Conservation (phyloP, 352 stramenopile species). For the Thraustochytrium sp. region DNA sequence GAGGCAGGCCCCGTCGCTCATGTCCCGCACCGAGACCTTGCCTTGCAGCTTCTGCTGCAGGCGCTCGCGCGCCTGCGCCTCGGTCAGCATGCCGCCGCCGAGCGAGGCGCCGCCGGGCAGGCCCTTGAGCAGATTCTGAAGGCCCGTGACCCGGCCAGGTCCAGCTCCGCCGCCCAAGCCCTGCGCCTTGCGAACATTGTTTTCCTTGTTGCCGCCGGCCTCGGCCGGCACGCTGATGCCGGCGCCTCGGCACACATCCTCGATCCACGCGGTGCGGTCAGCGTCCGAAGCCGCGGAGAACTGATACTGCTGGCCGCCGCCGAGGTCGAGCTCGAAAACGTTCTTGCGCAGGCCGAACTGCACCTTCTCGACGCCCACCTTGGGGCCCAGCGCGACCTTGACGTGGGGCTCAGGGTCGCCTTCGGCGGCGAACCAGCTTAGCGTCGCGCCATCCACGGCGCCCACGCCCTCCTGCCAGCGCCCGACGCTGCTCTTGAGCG, state of each 20-base stretch:
- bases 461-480: not conserved
- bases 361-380: not conserved
- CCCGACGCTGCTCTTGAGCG: not conserved
- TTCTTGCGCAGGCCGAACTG: constrained; percentile 21
- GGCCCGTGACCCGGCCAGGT: not conserved
- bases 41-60: constrained; percentile 28
- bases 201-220: not conserved
- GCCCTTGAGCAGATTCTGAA: not conserved
- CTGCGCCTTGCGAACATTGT: not conserved
- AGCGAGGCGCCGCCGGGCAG: not conserved
- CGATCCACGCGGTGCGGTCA: not conserved
- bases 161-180: not conserved
- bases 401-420: not conserved
- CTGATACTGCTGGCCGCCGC: not conserved
- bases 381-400: not conserved
- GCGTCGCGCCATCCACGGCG: not conserved
- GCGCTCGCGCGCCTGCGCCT: not conserved
- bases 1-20: constrained; percentile 12
- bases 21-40: not conserved
- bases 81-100: constrained; percentile 21
- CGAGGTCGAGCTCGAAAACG: too few species aligned
- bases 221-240: not conserved
- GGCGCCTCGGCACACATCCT: not conserved
- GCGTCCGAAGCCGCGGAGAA: not conserved
- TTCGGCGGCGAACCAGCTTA: not conserved